These are phyloP conservation scores for Hemerocallis citrina DNA, from an alignment of 106 monocot genomes.

Conservation along the genomic window DNA sequence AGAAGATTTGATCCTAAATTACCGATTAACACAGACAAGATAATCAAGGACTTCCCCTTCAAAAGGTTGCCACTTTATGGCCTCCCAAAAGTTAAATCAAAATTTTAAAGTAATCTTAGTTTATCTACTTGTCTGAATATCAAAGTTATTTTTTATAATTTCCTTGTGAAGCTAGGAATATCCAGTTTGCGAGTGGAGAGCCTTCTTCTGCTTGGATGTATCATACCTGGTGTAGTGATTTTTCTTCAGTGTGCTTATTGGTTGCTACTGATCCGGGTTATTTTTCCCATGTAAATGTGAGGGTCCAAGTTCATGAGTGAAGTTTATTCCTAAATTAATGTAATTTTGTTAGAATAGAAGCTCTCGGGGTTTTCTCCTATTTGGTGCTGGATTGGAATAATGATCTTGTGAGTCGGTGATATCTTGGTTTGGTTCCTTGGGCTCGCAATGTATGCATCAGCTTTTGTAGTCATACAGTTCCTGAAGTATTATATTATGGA, in stretches of 20 bases:
- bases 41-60: slow-evolving; percentile 12
- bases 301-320: not conserved
- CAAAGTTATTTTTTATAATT: no score
- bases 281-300: slow-evolving; percentile 4
- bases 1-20: slow-evolving; percentile 89
- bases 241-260: slow-evolving; percentile 2
- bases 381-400: no score
- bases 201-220: slow-evolving; percentile 5
- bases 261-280: not conserved
- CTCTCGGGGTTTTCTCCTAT: not conserved
- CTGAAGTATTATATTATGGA: not conserved
- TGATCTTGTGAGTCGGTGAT: not conserved
- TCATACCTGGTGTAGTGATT: not conserved
- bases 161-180: slow-evolving; percentile 6
- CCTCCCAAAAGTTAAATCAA: not conserved
- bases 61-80: not conserved
- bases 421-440: not conserved
- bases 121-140: not conserved
- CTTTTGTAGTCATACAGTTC: not conserved
- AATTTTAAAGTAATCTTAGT: not conserved
- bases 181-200: not conserved
- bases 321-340: not conserved
- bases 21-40: slow-evolving; percentile 44
- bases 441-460: not conserved
- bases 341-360: not conserved